A percentile compares a stretch with the other conserved stretches of the same genome.
Conservation (phyloP, 768 basidiomycete species). For the Xerocomellus intermedius region DNA sequence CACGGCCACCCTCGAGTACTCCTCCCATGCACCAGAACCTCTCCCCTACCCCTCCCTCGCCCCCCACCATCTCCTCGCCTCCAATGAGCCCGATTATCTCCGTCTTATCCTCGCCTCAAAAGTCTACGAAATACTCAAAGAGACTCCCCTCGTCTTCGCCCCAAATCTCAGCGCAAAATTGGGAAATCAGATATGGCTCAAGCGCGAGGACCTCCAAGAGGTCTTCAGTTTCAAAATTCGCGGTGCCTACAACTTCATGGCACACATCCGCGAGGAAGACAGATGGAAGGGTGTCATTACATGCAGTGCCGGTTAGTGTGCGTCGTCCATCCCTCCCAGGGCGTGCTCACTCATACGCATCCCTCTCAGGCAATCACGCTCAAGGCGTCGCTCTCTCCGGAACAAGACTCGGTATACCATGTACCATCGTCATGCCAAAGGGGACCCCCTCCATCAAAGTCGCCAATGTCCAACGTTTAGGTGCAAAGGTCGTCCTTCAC, state of each 20-base stretch:
- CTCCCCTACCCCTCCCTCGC: slow-evolving; percentile 65
- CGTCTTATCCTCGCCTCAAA: slow-evolving; percentile 85
- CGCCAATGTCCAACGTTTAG: slow-evolving; percentile 89
- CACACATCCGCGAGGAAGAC: slow-evolving; percentile 79
- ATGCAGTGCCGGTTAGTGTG: slow-evolving; percentile 93
- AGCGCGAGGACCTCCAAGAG: slow-evolving; percentile 94
- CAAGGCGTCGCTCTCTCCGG: slow-evolving; percentile 99
- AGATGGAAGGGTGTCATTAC: slow-evolving; percentile 97
- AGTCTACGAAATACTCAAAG: slow-evolving; percentile 85
- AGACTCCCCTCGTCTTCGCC: slow-evolving; percentile 88
- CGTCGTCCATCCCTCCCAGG: slow-evolving; percentile 28
- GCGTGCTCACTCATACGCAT: neutral
- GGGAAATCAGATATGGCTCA: slow-evolving; percentile 93
- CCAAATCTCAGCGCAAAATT: slow-evolving; percentile 82
- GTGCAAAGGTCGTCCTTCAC: slow-evolving; percentile 91
- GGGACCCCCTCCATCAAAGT: slow-evolving; percentile 97
- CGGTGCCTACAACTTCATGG: slow-evolving; percentile 99
- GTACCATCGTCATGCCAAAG: slow-evolving; percentile 98
- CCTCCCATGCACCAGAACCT: slow-evolving; percentile 67
- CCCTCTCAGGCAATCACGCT: slow-evolving; percentile 84
- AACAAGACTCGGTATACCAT: slow-evolving; percentile 79
- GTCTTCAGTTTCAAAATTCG: slow-evolving; percentile 99
- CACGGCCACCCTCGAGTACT: slow-evolving; percentile 60
- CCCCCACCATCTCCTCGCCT: slow-evolving; percentile 60
- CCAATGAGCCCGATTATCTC: slow-evolving; percentile 81